Base-by-base conservation (phyloP, 495 filamentous ascomycete species). In the Entonaema liquescens region DNA sequence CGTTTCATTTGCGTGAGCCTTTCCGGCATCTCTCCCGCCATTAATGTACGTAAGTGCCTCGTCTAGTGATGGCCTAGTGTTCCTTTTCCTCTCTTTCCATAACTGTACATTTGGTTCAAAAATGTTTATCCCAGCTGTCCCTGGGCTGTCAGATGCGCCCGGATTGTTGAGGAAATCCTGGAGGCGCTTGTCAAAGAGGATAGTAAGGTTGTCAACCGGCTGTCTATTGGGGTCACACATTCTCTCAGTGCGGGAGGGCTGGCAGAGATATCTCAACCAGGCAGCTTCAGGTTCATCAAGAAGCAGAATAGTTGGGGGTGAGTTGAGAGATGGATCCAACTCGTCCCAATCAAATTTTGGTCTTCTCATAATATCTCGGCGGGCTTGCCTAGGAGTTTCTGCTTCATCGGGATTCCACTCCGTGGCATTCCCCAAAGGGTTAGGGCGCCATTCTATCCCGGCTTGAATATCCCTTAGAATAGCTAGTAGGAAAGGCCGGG, bases 391-490 rank as follows among this genome's bases (percentile, higher is more conserved):
- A 17, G 5, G 17, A 40, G 35, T 12, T 33, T 17, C 25, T 26
- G 53, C 44, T n/a, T 72, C 12, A 21, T 17, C 59, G 5, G 59
- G 58, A 8, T 26, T 2, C 55, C 38, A 73, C 9, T 35, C 26
- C 0, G 53, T 70, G 7, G 53, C 5, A 57, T 31, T 13, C 5
- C 29, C 9, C 8, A 26, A 3, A 13, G 21, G 26, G 21, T 17
- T 53, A 8, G 59, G 58, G n/a, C 49, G 6, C 55, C 38, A 73
- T 17, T 52, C 33, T 6, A 62, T 71, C 35, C 73, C 75, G 8
- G 70, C 70, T 53, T 74, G 59, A 29, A 77, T 76, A 60, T 77
- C 75, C 58, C 71, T 64, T 17, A 77, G 21, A 31, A 77, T 74
- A 13, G 73, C 59, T 29, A 70, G 40, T 53, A 77, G 23, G 5